These are phyloP conservation scores for Pyrenula aspistea DNA, from an alignment of 495 filamentous ascomycete species.

Conservation along the genomic window DNA sequence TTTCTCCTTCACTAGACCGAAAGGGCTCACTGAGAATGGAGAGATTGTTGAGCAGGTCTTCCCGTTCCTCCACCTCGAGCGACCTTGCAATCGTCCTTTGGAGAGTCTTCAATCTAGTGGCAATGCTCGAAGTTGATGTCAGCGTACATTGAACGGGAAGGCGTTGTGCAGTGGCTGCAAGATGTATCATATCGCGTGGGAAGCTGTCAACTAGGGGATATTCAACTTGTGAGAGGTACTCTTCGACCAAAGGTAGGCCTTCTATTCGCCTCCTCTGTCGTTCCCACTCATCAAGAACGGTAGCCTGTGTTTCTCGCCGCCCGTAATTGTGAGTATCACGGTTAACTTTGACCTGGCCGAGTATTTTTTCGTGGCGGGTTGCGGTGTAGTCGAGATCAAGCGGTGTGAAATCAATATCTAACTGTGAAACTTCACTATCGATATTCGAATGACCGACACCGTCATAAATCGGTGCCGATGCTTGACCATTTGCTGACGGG, in stretches of 20 bases:
- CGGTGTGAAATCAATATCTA: constrained; percentile 50
- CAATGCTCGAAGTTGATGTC: constrained; percentile 62
- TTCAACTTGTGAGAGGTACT: constrained; percentile 12
- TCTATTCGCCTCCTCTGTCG: not conserved
- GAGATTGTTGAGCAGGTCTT: constrained; percentile 53
- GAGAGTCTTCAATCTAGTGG: constrained; percentile 52
- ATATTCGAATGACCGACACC: constrained; percentile 10
- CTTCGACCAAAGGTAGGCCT: constrained; percentile 14
- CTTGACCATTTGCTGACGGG: constrained; percentile 5
- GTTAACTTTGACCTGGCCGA: constrained; percentile 43
- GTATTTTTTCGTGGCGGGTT: constrained; percentile 38
- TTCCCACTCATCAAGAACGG: not conserved
- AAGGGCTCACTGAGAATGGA: not conserved
- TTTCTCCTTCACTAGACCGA: not conserved
- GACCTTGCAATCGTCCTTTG: constrained; percentile 44
- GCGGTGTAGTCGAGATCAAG: constrained; percentile 16
- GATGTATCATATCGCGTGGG: constrained; percentile 49
- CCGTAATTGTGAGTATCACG: constrained; percentile 29
- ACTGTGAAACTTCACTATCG: constrained; percentile 18
- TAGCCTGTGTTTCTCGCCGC: constrained; percentile 11
- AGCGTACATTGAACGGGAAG: constrained; percentile 52
- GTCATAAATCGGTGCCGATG: constrained; percentile 1
- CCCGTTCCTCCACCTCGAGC: constrained; percentile 65
- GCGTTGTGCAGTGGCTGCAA: constrained; percentile 22
- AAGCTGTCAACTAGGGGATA: constrained; percentile 80